These are phyloP conservation scores for Ophiostoma tasmaniense DNA, from an alignment of 2,329 filamentous ascomycete genomes.

Conservation along the genomic window DNA sequence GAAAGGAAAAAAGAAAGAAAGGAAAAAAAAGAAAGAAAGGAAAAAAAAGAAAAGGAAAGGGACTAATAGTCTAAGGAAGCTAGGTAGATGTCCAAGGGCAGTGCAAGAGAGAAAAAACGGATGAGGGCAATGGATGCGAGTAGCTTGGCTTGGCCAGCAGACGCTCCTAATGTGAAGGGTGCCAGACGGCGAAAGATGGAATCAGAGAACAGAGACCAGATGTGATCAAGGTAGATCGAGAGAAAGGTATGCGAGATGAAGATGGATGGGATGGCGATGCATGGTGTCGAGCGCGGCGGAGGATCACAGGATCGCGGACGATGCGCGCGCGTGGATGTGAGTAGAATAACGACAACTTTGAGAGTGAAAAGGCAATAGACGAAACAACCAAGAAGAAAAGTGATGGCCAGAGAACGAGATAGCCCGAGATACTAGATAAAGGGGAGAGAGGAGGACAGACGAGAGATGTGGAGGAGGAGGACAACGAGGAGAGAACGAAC, in stretches of 20 bases:
- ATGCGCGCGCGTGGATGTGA: background rate
- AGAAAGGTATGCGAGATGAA: background rate
- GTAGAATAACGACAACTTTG: background rate
- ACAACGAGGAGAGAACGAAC: slow-evolving; percentile 19
- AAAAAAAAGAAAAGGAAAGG: slow-evolving; percentile 28
- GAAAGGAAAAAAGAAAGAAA: slow-evolving; percentile 25
- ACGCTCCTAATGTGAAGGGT: background rate
- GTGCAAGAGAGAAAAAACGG: slow-evolving; percentile 12
- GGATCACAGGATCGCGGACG: background rate
- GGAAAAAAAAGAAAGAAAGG: slow-evolving; percentile 20
- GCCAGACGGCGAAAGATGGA: background rate
- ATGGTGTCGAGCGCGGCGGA: background rate
- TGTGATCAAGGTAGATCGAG: background rate
- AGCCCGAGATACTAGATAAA: slow-evolving; percentile 27
- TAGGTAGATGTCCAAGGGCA: slow-evolving; percentile 26
- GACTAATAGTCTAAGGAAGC: slow-evolving; percentile 22
- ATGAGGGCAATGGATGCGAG: slow-evolving; percentile 10
- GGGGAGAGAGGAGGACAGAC: slow-evolving; percentile 31
- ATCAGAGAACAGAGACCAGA: background rate
- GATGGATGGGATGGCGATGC: background rate
- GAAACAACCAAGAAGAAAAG: background rate
- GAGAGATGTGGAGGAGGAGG: too few species aligned
- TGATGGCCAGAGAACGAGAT: slow-evolving; percentile 15
- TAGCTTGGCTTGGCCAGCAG: slow-evolving; percentile 5
- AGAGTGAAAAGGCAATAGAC: background rate